A percentile compares a stretch with the other conserved stretches of the same genome.
Conservation (phyloP, 495 filamentous ascomycete genomes). For the Astrothelium macrocarpum region DNA sequence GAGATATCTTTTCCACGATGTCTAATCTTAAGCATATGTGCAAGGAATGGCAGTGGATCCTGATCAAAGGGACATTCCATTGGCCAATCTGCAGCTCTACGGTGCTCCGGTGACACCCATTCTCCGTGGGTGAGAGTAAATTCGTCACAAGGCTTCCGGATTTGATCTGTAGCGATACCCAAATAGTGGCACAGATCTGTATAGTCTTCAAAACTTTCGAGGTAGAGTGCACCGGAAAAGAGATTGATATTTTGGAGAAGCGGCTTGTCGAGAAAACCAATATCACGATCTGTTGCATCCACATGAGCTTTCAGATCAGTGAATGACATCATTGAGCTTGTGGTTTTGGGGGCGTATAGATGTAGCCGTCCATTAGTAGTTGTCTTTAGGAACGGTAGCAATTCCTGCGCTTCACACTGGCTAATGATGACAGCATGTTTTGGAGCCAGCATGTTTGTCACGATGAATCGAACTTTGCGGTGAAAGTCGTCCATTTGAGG, state of each 20-base stretch:
- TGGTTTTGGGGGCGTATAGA: slow-evolving; percentile 37
- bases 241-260: slow-evolving; percentile 42
- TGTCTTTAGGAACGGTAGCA: slow-evolving; percentile 35
- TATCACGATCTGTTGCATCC: background rate
- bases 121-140: background rate
- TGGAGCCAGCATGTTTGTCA: slow-evolving; percentile 28
- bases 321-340: slow-evolving; percentile 1
- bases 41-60: background rate
- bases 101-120: background rate
- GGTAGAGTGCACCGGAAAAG: slow-evolving; percentile 59
- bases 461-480: slow-evolving; percentile 51
- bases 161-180: slow-evolving; percentile 30
- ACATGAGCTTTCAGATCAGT: slow-evolving; percentile 10
- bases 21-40: background rate
- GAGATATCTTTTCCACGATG: background rate
- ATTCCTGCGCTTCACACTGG: slow-evolving; percentile 49
- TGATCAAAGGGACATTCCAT: background rate
- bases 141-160: background rate
- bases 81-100: background rate
- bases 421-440: slow-evolving; percentile 47
- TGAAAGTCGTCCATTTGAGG: slow-evolving; percentile 40
- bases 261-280: background rate
- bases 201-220: slow-evolving; percentile 47
- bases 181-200: slow-evolving; percentile 43
- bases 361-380: slow-evolving; percentile 39